Conservation (phyloP, 2,329 filamentous ascomycete genomes). For the Trichoderma sp. region DNA sequence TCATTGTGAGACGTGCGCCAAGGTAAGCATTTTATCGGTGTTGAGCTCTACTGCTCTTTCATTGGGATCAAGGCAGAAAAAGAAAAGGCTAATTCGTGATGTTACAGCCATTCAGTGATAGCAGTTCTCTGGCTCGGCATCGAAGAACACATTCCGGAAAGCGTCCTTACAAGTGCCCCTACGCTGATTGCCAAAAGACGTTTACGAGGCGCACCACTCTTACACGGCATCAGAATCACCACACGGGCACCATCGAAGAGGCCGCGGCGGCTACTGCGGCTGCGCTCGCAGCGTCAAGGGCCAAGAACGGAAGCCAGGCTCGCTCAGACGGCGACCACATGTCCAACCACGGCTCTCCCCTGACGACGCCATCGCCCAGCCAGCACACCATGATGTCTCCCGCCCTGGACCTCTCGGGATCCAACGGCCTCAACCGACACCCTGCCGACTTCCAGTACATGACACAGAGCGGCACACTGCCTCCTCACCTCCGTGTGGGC, state of each 20-base stretch:
- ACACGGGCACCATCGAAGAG: slow-evolving; percentile 92
- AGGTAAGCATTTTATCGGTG: slow-evolving; percentile 56
- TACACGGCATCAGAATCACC: slow-evolving; percentile 92
- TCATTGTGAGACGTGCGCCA: slow-evolving; percentile 93
- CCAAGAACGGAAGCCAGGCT: slow-evolving; percentile 43
- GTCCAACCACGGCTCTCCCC: slow-evolving; percentile 68
- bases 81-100: not conserved
- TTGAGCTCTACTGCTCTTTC: not conserved
- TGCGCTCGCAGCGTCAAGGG: slow-evolving; percentile 62
- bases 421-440: slow-evolving; percentile 65
- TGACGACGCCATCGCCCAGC: slow-evolving; percentile 79
- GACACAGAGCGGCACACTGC: slow-evolving; percentile 68
- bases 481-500: slow-evolving; percentile 74
- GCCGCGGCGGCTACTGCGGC: slow-evolving; percentile 85
- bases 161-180: slow-evolving; percentile 95
- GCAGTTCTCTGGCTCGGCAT: slow-evolving; percentile 88
- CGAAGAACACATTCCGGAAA: slow-evolving; percentile 94
- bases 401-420: slow-evolving; percentile 66
- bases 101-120: slow-evolving; percentile 81
- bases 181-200: slow-evolving; percentile 96
- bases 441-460: slow-evolving; percentile 68
- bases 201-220: slow-evolving; percentile 94
- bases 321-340: slow-evolving; percentile 69
- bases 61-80: no score
- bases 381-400: slow-evolving; percentile 77